A percentile compares a stretch with the other conserved stretches of the same genome.
Evolutionary conservation across 805 yeast species (phyloP).

Genomic region (Lachancea nothofagi): DNA sequence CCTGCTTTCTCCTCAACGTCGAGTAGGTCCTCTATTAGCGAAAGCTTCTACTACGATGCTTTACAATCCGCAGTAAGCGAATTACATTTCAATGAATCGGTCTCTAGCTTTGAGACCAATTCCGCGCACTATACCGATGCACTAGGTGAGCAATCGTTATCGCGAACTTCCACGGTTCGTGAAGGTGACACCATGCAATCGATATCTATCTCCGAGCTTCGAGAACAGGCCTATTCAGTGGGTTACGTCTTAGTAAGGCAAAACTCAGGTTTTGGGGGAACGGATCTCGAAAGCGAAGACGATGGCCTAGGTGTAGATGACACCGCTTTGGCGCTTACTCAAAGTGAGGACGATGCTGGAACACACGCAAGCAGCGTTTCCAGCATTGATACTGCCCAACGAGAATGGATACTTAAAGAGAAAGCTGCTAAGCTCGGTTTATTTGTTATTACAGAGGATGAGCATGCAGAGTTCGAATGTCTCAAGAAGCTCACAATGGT

Average conservation of each 20-base stretch:
- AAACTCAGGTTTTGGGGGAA: background rate
- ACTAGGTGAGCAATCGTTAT: conserved; percentile 6
- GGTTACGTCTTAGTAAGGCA: conserved; percentile 16
- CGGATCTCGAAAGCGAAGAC: too few relatives aligned
- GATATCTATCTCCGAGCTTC: conserved; percentile 10
- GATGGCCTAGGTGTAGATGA: too few relatives aligned
- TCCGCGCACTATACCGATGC: conserved; percentile 9
- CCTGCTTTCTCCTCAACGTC: conserved; percentile 4
- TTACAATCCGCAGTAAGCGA: conserved; percentile 5
- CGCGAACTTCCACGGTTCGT: conserved; percentile 12
- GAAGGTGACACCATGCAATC: background rate
- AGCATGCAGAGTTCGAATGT: conserved; percentile 7
- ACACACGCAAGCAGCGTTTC: conserved; percentile 2
- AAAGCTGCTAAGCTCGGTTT: conserved; percentile 28
- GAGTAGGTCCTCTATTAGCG: conserved; percentile 17
- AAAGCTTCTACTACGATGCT: conserved; percentile 31
- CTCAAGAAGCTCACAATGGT: background rate
- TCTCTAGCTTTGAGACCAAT: conserved; percentile 1
- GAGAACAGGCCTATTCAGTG: conserved; percentile 10
- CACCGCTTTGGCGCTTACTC: background rate
- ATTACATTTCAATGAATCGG: background rate
- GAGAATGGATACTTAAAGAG: conserved; percentile 14
- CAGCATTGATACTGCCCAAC: background rate
- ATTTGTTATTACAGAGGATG: conserved; percentile 12
- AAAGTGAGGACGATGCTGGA: too few relatives aligned